Evolutionary conservation across 2,329 filamentous ascomycete species (phyloP), one percentile per base, ranked within the genome.

Genomic region (Aspergillus clavatus): DNA sequence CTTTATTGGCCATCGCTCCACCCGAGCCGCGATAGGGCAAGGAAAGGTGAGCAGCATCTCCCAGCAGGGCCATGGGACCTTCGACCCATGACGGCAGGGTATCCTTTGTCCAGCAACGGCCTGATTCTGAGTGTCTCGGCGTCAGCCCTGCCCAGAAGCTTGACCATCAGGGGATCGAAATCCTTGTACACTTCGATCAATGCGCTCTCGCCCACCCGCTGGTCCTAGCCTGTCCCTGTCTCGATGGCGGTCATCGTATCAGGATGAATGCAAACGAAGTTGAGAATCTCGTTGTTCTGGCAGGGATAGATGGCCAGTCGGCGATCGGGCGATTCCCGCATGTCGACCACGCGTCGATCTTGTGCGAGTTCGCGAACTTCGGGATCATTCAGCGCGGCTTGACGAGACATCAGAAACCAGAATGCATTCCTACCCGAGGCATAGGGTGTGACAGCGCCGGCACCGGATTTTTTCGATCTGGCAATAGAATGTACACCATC

Each of bases 21-120:
- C 82, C 83, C 57, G 83, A 80, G 0, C 76, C 81, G 62, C 81
- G 79, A 48, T 81, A 76, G 11, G 82, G 83, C 0, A 82, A 67
- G 55, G 86, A 85, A 0, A 83, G 82, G 58, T 87, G 83, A 0
- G 81, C 83, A 0, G 83, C 81, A 57, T 87, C 83, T 0, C 84
- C 83, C 0, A 87, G 61, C 0, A 86, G 61, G 1, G 74, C 80
- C 14, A 85, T 58, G 4, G 69, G 72, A 0, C 65, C 76, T 2
- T 76, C 72, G 0, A 71, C 67, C 77, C 81, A 87, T 0, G 65
- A 71, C 0, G 75, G 72, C 12, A 86, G 61, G 1, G 72, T 65
- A 3, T 78, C 73, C 78, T 84, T 83, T n/a, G 51, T 87, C 83
- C 3, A 82, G 59, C 1, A 84, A 61, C 18, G 72, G 74, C 80